Conservation (phyloP, 129 eudicot genomes). For the Artemisia annua region DNA sequence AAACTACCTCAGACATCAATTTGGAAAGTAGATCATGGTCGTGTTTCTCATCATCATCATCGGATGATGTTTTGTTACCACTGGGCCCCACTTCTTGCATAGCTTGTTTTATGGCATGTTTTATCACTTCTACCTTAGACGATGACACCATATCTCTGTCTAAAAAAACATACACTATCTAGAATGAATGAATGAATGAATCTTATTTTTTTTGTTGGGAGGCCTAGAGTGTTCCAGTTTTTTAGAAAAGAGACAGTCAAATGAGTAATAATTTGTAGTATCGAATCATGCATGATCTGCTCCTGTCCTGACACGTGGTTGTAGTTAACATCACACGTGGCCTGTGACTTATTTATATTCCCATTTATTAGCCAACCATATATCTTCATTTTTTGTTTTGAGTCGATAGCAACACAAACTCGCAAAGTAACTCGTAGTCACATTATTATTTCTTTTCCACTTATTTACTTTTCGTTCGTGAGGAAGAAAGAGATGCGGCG, state of each 20-base stretch:
- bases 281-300: not conserved
- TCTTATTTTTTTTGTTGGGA: not conserved
- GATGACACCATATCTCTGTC: slow-evolving; percentile 14
- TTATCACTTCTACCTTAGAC: slow-evolving; percentile 22
- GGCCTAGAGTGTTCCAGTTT: not conserved
- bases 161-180: not conserved
- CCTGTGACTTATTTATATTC: not conserved
- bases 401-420: too few species aligned
- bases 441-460: too few species aligned
- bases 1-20: slow-evolving; percentile 36
- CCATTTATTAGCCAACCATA: too few species aligned
- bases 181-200: not conserved
- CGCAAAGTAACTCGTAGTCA: too few species aligned
- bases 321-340: slow-evolving; percentile 6
- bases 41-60: not conserved
- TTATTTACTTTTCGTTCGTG: too few species aligned
- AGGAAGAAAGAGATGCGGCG: too few species aligned
- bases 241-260: not conserved
- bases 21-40: slow-evolving; percentile 25
- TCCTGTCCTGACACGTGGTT: slow-evolving; percentile 19
- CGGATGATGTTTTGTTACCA: not conserved
- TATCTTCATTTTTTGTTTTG: too few species aligned
- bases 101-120: slow-evolving; percentile 23
- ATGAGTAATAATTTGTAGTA: not conserved
- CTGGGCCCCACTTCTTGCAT: slow-evolving; percentile 15